Evolutionary conservation across 345 rosid species (phyloP).

Genomic region (Pistacia integerrima): DNA sequence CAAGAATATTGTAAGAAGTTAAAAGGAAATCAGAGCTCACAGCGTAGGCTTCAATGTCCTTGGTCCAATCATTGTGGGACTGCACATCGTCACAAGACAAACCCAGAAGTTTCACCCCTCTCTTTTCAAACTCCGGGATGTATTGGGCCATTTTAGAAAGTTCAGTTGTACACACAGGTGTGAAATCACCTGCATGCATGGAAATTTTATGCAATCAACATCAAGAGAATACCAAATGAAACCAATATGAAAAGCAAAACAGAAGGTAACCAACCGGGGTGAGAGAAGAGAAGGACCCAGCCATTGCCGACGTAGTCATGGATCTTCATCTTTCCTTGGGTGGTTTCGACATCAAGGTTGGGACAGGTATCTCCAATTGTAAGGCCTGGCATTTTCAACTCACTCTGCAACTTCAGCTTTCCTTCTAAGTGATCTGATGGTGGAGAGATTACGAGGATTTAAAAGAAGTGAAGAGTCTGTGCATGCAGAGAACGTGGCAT

Average conservation of each 20-base stretch:
- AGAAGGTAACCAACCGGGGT: slow-evolving; percentile 43
- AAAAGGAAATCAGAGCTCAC: slow-evolving; percentile 28
- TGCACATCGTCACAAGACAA: slow-evolving; percentile 71
- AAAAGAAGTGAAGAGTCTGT: slow-evolving; percentile 9
- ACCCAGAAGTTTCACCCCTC: slow-evolving; percentile 77
- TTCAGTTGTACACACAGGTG: slow-evolving; percentile 85
- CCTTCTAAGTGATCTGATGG: no score
- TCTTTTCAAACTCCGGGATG: slow-evolving; percentile 48
- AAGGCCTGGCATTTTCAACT: slow-evolving; percentile 62
- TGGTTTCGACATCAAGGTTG: slow-evolving; percentile 66
- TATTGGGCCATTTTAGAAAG: slow-evolving; percentile 64
- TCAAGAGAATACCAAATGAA: not conserved
- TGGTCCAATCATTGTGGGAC: slow-evolving; percentile 71
- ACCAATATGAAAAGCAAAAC: no score
- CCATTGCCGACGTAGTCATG: slow-evolving; percentile 51
- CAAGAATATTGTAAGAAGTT: not conserved
- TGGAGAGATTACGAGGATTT: not conserved
- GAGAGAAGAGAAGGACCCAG: slow-evolving; percentile 87
- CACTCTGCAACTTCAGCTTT: no score
- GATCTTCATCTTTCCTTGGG: slow-evolving; percentile 64
- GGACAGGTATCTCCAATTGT: slow-evolving; percentile 76
- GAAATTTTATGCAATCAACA: not conserved
- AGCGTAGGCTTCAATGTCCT: slow-evolving; percentile 71
- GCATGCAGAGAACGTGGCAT: slow-evolving; percentile 49
- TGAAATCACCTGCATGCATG: slow-evolving; percentile 64